A percentile compares a stretch with the other conserved stretches of the same genome.
Conservation (phyloP, 768 basidiomycete species). For the Lentinus tigrinus region DNA sequence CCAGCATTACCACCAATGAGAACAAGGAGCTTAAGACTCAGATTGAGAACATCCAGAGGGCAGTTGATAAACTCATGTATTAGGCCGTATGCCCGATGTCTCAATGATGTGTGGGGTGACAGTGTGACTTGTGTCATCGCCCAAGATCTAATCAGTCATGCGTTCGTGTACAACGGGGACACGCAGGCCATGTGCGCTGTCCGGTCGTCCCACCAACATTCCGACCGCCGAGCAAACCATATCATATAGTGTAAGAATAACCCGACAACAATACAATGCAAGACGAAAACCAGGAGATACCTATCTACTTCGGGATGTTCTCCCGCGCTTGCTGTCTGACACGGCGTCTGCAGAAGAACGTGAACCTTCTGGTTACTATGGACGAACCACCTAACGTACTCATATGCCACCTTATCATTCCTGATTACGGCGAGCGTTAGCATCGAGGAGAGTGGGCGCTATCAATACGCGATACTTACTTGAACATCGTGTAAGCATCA, state of each 20-base stretch:
- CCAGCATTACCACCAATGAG: conserved; percentile 95
- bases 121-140: no score
- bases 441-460: not conserved
- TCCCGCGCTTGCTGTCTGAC: conserved; percentile 87
- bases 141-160: not conserved
- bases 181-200: not conserved
- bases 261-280: conserved; percentile 10
- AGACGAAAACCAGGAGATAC: not conserved
- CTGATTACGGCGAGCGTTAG: conserved; percentile 38
- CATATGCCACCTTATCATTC: conserved; percentile 92
- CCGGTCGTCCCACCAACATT: not conserved
- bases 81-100: conserved; percentile 20
- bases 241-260: conserved; percentile 15
- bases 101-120: no score
- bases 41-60: conserved; percentile 81
- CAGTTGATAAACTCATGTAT: conserved; percentile 68
- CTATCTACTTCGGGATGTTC: conserved; percentile 75
- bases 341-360: conserved; percentile 51
- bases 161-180: not conserved
- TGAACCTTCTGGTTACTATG: not conserved
- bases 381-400: conserved; percentile 51
- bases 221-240: not conserved
- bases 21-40: conserved; percentile 87
- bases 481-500: conserved; percentile 98
- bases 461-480: conserved; percentile 54